Conservation (phyloP, 306 rosid genomes). For the Cyamopsis tetragonoloba region DNA sequence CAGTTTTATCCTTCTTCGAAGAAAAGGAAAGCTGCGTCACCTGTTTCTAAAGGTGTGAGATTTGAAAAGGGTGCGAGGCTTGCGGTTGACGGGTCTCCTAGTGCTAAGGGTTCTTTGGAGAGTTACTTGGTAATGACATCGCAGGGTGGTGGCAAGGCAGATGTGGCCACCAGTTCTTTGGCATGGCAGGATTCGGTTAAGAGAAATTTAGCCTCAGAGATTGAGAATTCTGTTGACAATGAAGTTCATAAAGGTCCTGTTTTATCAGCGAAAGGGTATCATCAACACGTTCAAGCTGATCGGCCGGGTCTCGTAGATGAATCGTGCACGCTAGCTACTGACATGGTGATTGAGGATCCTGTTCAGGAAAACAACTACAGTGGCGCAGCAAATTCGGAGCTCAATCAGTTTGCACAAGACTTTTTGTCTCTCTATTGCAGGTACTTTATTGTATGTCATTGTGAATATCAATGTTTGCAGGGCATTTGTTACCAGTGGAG, state of each 20-base stretch:
- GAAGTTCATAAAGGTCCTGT: slow-evolving; percentile 26
- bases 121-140: slow-evolving; percentile 56
- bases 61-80: slow-evolving; percentile 45
- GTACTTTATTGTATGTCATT: slow-evolving; percentile 31
- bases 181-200: slow-evolving; percentile 35
- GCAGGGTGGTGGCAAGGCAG: slow-evolving; percentile 53
- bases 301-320: slow-evolving; percentile 15
- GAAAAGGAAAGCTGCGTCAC: slow-evolving; percentile 72
- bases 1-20: slow-evolving; percentile 85
- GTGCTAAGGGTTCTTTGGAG: slow-evolving; percentile 63
- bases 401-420: slow-evolving; percentile 54
- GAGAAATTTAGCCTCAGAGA: slow-evolving; percentile 52
- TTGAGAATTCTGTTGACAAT: slow-evolving; percentile 35
- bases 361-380: slow-evolving; percentile 21
- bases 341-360: slow-evolving; percentile 28
- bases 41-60: slow-evolving; percentile 47
- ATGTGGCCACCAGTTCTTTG: slow-evolving; percentile 6
- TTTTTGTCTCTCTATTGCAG: slow-evolving; percentile 78
- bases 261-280: slow-evolving; percentile 25
- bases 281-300: slow-evolving; percentile 9
- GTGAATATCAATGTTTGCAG: neutral
- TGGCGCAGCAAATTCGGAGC: slow-evolving; percentile 35
- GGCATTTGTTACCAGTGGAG: neutral
- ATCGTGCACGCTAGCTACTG: slow-evolving; percentile 7
- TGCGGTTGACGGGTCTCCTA: slow-evolving; percentile 56